Evolutionary conservation across 1,284 basidiomycete species (phyloP), one percentile per base, ranked within the genome.

Genomic region (Dichomitus squalens): DNA sequence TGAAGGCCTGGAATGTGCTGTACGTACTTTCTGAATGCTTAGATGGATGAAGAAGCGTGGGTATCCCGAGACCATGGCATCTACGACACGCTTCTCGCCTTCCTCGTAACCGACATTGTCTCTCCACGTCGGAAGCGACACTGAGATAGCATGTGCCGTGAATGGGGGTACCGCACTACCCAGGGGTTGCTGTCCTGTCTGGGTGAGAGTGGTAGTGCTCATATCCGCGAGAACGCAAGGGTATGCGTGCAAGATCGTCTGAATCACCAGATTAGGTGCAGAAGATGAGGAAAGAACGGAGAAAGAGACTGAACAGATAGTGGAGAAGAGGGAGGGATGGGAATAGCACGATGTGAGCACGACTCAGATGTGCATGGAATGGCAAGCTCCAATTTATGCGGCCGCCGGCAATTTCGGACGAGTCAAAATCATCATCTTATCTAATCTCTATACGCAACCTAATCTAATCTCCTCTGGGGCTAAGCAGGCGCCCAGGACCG

Each of bases 51-150:
- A 98, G 77, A 99, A 99, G 47, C 97, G 80, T 0, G 97, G 97
- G 70, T 99, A 99, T n/a, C 96, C 97, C 4, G 88, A 87, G 55
- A 92, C 83, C 95, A 98, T 96, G 16, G 77, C 79, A 55, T 92
- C 83, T 2, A 90, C 72, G 6, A 99, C 88, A 35, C 94, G 82
- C 65, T 88, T 85, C n/a, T 91, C 87, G 12, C 95, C 95, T 68
- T 95, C 91, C 73, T 98, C 96, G 67, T 98, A 99, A 12, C 83
- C 96, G 47, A 99, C 85, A 65, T 92, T 95, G 74, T 98, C 97
- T 50, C 79, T 78, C 96, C 96, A 99, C 18, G 85, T 93, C 0
- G 97, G 97, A 0, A 99, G 81, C 7, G 95, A 98, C n/a, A 98
- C 96, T 0, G 95, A 96, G 60, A 98, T 95, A 36, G 97, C 97